Evolutionary conservation across 768 basidiomycete species (phyloP).

Genomic region (Chalciporus piperatus): DNA sequence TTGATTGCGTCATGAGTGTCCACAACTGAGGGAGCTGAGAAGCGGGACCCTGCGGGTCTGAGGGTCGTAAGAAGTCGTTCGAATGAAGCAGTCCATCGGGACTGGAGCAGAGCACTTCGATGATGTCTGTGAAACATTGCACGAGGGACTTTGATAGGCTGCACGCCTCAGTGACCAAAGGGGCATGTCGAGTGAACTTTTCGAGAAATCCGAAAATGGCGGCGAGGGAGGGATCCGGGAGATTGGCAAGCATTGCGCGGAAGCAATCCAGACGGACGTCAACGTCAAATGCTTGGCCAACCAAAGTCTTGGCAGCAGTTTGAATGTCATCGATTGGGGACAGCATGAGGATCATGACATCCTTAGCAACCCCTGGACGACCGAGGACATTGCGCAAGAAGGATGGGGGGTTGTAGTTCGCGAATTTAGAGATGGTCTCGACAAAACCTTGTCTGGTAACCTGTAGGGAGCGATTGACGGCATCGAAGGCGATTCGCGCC

Average conservation of each 20-base stretch:
- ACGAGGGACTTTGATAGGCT: slow-evolving; percentile 87
- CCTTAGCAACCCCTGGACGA: slow-evolving; percentile 52
- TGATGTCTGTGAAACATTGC: slow-evolving; percentile 86
- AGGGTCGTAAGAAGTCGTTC: slow-evolving; percentile 44
- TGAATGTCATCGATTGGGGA: slow-evolving; percentile 80
- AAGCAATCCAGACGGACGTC: slow-evolving; percentile 88
- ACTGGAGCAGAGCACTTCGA: slow-evolving; percentile 80
- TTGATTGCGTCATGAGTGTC: slow-evolving; percentile 74
- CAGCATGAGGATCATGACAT: slow-evolving; percentile 67
- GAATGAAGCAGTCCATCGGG: slow-evolving; percentile 70
- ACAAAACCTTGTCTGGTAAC: slow-evolving; percentile 62
- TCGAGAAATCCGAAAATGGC: slow-evolving; percentile 70
- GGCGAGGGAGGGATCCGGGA: slow-evolving; percentile 62
- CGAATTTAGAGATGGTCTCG: slow-evolving; percentile 58
- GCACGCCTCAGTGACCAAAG: slow-evolving; percentile 77
- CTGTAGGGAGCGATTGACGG: slow-evolving; percentile 60
- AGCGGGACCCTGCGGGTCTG: slow-evolving; percentile 44
- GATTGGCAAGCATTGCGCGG: slow-evolving; percentile 67
- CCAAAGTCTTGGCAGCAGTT: slow-evolving; percentile 71
- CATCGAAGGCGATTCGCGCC: slow-evolving; percentile 39
- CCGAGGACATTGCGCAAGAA: slow-evolving; percentile 54
- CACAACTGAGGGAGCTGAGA: slow-evolving; percentile 69
- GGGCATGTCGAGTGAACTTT: slow-evolving; percentile 61
- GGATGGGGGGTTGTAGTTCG: slow-evolving; percentile 56
- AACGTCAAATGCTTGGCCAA: slow-evolving; percentile 85